A percentile compares a stretch with the other conserved stretches of the same genome.
Conservation (phyloP, 331 rosid species). For the Quercus tomentella region DNA sequence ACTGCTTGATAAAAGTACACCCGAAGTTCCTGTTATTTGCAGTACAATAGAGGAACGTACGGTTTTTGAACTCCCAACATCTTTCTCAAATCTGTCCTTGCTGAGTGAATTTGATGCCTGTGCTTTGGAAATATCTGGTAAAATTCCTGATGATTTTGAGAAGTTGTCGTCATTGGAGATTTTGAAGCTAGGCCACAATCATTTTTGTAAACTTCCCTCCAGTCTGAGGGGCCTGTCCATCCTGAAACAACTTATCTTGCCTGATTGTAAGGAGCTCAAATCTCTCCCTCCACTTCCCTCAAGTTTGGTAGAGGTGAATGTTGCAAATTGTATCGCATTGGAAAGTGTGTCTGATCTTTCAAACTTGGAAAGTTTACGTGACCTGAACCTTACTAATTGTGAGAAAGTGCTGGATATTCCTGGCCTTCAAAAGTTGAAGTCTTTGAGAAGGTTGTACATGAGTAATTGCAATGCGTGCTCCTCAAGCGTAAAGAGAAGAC, state of each 20-base stretch:
- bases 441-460: constrained; percentile 47
- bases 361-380: constrained; percentile 30
- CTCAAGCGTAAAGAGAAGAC: constrained; percentile 27
- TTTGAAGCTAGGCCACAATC: constrained; percentile 40
- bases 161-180: constrained; percentile 37
- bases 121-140: constrained; percentile 40
- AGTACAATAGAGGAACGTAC: fast-evolving
- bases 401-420: constrained; percentile 43
- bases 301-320: constrained; percentile 40
- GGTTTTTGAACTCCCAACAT: constrained; percentile 1
- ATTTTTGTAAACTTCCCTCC: constrained; percentile 53
- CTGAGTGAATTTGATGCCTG: constrained; percentile 37
- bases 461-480: constrained; percentile 49
- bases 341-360: constrained; percentile 43
- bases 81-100: constrained; percentile 44
- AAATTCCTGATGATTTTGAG: constrained; percentile 49
- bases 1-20: not conserved
- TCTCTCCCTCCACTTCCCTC: constrained; percentile 65
- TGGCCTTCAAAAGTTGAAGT: constrained; percentile 51
- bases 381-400: constrained; percentile 53
- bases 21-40: not conserved
- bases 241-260: constrained; percentile 28
- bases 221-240: constrained; percentile 39
- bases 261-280: constrained; percentile 35
- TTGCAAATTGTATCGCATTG: constrained; percentile 41